Percentiles rank a stretch among this genome's conserved stretches.
Evolutionary conservation across 202 grass and related monocot genomes (phyloP).

Genomic region (Dendrocalamus latiflorus): DNA sequence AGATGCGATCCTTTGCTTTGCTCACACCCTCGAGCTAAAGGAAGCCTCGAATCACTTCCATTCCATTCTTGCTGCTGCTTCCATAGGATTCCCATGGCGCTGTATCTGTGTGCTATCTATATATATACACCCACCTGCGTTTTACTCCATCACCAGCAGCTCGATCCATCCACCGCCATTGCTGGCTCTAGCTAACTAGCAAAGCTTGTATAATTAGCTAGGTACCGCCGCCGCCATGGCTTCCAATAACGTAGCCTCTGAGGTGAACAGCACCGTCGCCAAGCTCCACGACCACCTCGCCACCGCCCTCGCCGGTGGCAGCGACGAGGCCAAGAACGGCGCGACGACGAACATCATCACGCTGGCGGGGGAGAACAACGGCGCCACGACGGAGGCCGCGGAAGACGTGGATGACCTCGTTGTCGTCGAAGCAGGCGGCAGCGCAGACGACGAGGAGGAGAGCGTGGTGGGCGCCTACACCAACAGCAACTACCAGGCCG

Average conservation of each 20-base stretch:
- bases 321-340: neutral
- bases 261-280: slow-evolving; percentile 39
- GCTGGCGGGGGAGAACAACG: slow-evolving; percentile 57
- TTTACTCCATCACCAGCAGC: too few species aligned
- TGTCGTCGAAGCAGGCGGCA: slow-evolving; percentile 32
- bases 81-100: neutral
- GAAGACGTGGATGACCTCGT: slow-evolving; percentile 37
- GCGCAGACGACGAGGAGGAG: neutral
- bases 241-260: slow-evolving; percentile 18
- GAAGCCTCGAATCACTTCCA: neutral
- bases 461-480: slow-evolving; percentile 44
- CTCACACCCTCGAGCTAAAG: neutral
- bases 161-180: neutral
- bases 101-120: neutral
- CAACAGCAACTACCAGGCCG: slow-evolving; percentile 95
- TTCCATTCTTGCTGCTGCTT: neutral
- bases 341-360: slow-evolving; percentile 47
- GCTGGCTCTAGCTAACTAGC: neutral
- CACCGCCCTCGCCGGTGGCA: slow-evolving; percentile 5
- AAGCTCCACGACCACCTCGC: slow-evolving; percentile 63
- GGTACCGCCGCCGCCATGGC: neutral
- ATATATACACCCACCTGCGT: neutral
- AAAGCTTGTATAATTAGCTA: neutral
- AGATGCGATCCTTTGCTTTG: slow-evolving; percentile 16
- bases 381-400: slow-evolving; percentile 41